Base-by-base conservation (phyloP, 768 basidiomycete species). In the Trametes cingulata region DNA sequence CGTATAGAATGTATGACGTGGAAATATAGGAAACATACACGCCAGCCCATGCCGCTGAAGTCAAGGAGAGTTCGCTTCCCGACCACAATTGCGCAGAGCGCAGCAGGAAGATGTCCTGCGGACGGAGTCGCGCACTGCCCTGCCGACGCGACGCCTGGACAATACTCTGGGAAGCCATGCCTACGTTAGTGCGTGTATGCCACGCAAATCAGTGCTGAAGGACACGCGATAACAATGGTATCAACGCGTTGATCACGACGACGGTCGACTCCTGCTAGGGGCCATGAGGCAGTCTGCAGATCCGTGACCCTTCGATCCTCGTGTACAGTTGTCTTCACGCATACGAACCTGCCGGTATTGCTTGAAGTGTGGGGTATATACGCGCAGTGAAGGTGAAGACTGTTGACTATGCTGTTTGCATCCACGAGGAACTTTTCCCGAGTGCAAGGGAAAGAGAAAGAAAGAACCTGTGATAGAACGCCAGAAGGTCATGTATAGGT, bases 171-270 rank as follows among this genome's bases (percentile, higher is more conserved):
- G 52, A 53, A 19, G 37, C 35, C 19, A 22, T 25, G 36, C 36
- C 20, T 45, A 6, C 12, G 17, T 2, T 25, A 22, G 55, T 56
- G 55, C 46, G 55, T 56, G 55, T 48, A 33, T 19, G 56, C 56
- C 56, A 57, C 56, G 56, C 56, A 15, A 20, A 49, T 35, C 35
- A 46, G 12, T 47, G 54, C 43, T 15, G 27, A 39, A 15, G 27
- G 13, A 39, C 39, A 41, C 39, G 47, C 22, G 37, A 47, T 35
- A 25, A 5, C 15, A 20, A 4, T 40, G 25, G 25, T 48, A 48
- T 41, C 37, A 39, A 29, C 37, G 25, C 39, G 47, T 22, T 41
- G 25, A 57, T 57, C 50, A 51, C 50, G 15, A 51, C 33, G 48
- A 17, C 29, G 25, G 24, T 33, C 29, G 29, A 33, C 29, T 33